A percentile compares a stretch with the other conserved stretches of the same genome.
phyloP scores from a whole-genome alignment of 1,284 basidiomycete genomes.

The Hypsizygus ulmarius region DNA sequence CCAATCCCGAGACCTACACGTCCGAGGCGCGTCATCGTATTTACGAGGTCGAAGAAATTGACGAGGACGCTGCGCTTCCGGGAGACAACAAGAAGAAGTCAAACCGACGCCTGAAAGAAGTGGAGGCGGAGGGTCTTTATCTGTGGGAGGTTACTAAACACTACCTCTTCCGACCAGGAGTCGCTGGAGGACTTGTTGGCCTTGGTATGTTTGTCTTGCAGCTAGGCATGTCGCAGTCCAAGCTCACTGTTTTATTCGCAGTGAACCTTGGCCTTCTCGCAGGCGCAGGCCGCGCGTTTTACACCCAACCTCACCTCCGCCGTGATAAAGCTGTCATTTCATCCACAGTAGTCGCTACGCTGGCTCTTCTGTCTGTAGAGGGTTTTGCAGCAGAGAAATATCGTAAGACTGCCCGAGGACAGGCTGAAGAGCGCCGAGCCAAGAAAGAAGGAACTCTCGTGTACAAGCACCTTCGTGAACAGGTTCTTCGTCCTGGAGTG shows the following conservation, averaged over 20 bases:
- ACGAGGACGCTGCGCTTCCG: constrained; percentile 11
- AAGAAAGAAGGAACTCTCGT: constrained; percentile 60
- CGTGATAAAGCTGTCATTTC: constrained; percentile 57
- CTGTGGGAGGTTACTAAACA: constrained; percentile 60
- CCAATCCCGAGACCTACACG: constrained; percentile 43
- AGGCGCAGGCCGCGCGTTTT: constrained; percentile 62
- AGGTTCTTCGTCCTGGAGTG: constrained; percentile 66
- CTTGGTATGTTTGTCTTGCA: constrained; percentile 46
- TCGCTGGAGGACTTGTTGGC: constrained; percentile 73
- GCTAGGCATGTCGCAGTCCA: constrained; percentile 1
- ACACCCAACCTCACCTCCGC: constrained; percentile 62
- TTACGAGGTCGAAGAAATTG: constrained; percentile 13
- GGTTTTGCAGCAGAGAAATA: constrained; percentile 66
- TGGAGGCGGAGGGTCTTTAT: constrained; percentile 51
- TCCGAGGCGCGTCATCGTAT: constrained; percentile 20
- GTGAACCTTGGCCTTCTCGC: constrained; percentile 74
- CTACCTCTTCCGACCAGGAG: constrained; percentile 62
- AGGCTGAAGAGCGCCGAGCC: constrained; percentile 54
- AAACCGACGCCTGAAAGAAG: constrained; percentile 42
- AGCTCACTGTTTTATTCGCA: constrained; percentile 24
- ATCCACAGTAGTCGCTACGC: constrained; percentile 49
- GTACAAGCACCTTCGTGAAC: constrained; percentile 58
- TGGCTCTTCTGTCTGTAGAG: constrained; percentile 60
- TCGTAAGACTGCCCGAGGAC: constrained; percentile 56
- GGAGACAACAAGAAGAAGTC: constrained; percentile 23